These are phyloP conservation scores for Patellaria atrata DNA, from an alignment of 495 filamentous ascomycete species.

Conservation along the genomic window DNA sequence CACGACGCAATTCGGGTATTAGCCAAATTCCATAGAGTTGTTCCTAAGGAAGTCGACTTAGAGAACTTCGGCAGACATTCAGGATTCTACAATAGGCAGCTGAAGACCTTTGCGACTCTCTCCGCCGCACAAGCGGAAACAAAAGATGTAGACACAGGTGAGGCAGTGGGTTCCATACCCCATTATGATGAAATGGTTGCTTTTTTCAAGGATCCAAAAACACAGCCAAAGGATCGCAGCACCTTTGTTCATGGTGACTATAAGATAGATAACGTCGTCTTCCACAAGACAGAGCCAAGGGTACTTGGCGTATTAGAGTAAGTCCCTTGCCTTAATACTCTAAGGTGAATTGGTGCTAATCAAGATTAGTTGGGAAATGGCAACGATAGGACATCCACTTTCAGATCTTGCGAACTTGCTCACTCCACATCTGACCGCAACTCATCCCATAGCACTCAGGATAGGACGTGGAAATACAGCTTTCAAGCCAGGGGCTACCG, in stretches of 20 bases:
- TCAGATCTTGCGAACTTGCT: conserved; percentile 73
- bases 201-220: conserved; percentile 55
- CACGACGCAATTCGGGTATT: conserved; percentile 66
- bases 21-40: conserved; percentile 70
- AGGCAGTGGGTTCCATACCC: conserved; percentile 67
- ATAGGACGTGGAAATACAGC: conserved; percentile 23
- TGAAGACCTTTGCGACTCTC: conserved; percentile 66
- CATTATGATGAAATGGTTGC: conserved; percentile 63
- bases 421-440: conserved; percentile 42
- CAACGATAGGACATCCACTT: conserved; percentile 85
- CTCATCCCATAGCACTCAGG: conserved; percentile 13
- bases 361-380: conserved; percentile 70
- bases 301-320: conserved; percentile 88
- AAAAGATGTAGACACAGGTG: conserved; percentile 58
- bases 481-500: conserved; percentile 46
- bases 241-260: conserved; percentile 89
- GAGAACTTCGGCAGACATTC: conserved; percentile 54
- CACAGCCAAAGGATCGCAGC: conserved; percentile 62
- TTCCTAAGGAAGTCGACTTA: conserved; percentile 48
- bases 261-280: conserved; percentile 96
- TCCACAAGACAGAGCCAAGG: conserved; percentile 70
- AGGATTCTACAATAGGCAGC: conserved; percentile 80
- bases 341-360: neutral
- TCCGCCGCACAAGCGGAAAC: conserved; percentile 61
- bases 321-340: conserved; percentile 20